Base-by-base conservation (phyloP, 306 rosid genomes). In the Trifolium repens region DNA sequence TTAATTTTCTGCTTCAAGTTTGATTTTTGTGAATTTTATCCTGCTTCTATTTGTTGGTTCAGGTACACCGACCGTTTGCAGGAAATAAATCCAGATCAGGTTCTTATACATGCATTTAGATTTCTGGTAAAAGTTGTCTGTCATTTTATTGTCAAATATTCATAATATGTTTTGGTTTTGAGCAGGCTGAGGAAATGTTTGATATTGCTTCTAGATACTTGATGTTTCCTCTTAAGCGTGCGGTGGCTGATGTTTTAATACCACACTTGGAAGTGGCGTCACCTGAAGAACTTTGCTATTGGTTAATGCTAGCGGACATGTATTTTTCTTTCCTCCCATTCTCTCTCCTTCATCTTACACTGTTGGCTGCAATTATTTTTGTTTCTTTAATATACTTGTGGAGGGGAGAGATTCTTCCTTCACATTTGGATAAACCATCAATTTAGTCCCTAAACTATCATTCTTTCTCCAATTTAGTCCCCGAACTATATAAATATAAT, bases 51-150 rank as follows among this genome's bases (percentile, higher is more conserved):
- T 86, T 83, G 76, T 71, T 87, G 81, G 68, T 86, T 55, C 81
- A 94, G 98, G 97, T 94, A 91, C 84, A 91, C 98, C 9, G 98
- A 94, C 67, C 78, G 90, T 76, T 88, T 94, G 87, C 85, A 87
- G 80, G 89, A 90, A 76, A 90, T 94, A 81, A 87, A 88, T 58
- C 94, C 93, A 3, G 88, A 91, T 76, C 97, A 91, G 97, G 96
- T 94, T 82, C 67, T 16, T 78, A 59, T 16, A 74, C 70, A 43
- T 47, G 64, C 46, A 64, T 66, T 19, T 59, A 70, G 59, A 61
- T 69, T 49, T 43, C 27, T 76, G 57, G 54, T 5, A 54, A 79
- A 43, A 65, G 26, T 81, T 42, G 19, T 65, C 64, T 65, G 62
- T 57, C 39, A 43, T 67, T 8, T 80, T 77, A 37, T 34, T 13